A percentile compares a stretch with the other conserved stretches of the same genome.
Conservation (phyloP, 169 alveolate genomes). For the Toxoplasma gondii region DNA sequence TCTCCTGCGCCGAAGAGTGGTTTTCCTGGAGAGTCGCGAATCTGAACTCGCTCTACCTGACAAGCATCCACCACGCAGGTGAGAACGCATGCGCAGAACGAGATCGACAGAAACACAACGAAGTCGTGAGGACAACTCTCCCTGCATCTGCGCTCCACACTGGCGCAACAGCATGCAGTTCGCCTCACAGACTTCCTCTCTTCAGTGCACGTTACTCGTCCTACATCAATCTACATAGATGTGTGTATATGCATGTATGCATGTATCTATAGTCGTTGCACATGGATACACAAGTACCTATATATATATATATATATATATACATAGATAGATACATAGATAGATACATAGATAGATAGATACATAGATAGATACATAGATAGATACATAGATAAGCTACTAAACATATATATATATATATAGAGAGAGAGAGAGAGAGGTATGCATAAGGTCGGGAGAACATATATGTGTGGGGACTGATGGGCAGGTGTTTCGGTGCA, state of each 20-base stretch:
- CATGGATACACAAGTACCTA: neutral
- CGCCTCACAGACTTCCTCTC: neutral
- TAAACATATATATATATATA: too few species aligned
- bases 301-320: neutral
- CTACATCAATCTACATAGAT: too few species aligned
- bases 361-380: neutral
- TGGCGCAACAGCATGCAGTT: neutral
- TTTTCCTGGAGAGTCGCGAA: conserved; percentile 54
- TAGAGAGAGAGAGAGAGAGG: neutral
- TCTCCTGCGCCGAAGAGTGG: conserved; percentile 46
- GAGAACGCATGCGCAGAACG: neutral
- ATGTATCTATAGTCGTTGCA: too few species aligned
- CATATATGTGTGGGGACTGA: too few species aligned
- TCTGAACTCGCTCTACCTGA: conserved; percentile 41
- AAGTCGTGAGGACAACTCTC: too few species aligned
- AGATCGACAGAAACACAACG: neutral
- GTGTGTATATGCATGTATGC: too few species aligned
- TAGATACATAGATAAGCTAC: too few species aligned
- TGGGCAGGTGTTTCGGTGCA: too few species aligned
- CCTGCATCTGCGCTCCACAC: neutral
- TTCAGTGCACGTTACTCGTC: too few species aligned
- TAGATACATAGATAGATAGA: neutral
- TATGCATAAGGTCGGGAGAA: too few species aligned
- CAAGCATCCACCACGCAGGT: conserved; percentile 56
- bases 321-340: neutral